Conservation (phyloP, 495 filamentous ascomycete genomes). For the Penicillium roqueforti region DNA sequence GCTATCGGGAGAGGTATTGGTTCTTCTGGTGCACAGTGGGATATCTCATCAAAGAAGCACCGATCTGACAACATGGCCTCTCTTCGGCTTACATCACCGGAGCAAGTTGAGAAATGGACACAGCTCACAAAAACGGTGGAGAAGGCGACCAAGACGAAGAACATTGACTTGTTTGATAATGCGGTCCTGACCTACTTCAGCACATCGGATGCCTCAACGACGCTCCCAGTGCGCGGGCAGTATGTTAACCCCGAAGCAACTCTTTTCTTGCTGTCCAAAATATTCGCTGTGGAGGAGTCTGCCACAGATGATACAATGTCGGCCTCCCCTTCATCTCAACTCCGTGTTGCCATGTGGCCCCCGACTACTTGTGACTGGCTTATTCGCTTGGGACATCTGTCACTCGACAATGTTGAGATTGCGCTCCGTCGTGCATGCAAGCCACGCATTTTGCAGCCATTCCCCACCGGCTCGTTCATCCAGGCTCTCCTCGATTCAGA, state of each 20-base stretch:
- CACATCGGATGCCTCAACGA: conserved; percentile 15
- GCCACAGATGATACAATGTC: conserved; percentile 16
- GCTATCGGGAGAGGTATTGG: conserved; percentile 58
- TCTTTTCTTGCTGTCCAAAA: conserved; percentile 50
- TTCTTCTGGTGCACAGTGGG: conserved; percentile 35
- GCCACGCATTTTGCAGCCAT: conserved; percentile 36
- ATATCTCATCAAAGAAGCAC: conserved; percentile 32
- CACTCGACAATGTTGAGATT: conserved; percentile 55
- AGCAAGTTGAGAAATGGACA: conserved; percentile 39
- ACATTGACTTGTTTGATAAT: conserved; percentile 34
- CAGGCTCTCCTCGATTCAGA: conserved; percentile 57
- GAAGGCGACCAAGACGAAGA: conserved; percentile 24
- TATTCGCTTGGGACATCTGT: conserved; percentile 57
- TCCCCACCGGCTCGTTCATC: conserved; percentile 56
- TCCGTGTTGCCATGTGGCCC: conserved; percentile 50
- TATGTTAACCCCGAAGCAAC: conserved; percentile 42
- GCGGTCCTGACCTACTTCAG: conserved; percentile 37
- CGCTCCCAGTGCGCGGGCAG: conserved; percentile 21
- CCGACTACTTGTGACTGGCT: conserved; percentile 56
- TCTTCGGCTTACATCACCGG: conserved; percentile 31
- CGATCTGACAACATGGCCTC: conserved; percentile 28
- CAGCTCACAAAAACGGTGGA: conserved; percentile 28
- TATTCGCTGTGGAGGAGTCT: conserved; percentile 44
- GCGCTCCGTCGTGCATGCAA: conserved; percentile 51
- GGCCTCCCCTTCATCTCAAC: conserved; percentile 26